Evolutionary conservation across 2,329 filamentous ascomycete genomes (phyloP).

Genomic region (Clarireedia paspali): DNA sequence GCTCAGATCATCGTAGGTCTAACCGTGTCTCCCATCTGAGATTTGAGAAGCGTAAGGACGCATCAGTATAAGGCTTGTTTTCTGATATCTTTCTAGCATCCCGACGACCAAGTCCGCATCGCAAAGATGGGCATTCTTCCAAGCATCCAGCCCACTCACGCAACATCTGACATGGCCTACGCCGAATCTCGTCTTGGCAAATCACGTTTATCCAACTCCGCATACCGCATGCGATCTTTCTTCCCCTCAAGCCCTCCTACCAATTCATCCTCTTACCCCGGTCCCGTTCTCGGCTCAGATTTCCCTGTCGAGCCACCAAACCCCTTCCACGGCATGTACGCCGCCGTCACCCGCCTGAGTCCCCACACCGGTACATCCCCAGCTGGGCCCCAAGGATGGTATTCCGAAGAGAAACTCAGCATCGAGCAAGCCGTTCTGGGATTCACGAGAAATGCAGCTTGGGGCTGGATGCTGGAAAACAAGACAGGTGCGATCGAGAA

Average conservation of each 20-base stretch:
- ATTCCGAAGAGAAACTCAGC: constrained; percentile 49
- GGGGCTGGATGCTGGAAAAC: constrained; percentile 51
- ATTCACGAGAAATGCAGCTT: constrained; percentile 53
- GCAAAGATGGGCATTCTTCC: constrained; percentile 53
- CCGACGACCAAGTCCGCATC: constrained; percentile 54
- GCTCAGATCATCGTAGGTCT: constrained; percentile 51
- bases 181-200: constrained; percentile 52
- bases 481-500: constrained; percentile 49
- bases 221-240: constrained; percentile 60
- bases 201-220: constrained; percentile 45
- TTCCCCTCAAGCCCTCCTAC: constrained; percentile 33
- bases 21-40: neutral
- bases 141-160: constrained; percentile 61
- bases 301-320: constrained; percentile 65
- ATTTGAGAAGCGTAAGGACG: no score
- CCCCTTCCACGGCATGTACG: constrained; percentile 62
- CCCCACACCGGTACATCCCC: constrained; percentile 47
- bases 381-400: constrained; percentile 46
- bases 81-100: constrained; percentile 33
- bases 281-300: constrained; percentile 57
- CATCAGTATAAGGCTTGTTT: no score
- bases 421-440: constrained; percentile 53
- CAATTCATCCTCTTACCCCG: constrained; percentile 13
- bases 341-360: constrained; percentile 53
- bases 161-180: constrained; percentile 64